Evolutionary conservation across 768 basidiomycete species (phyloP), one percentile per base, ranked within the genome.

Genomic region (Tylopilus felleus): DNA sequence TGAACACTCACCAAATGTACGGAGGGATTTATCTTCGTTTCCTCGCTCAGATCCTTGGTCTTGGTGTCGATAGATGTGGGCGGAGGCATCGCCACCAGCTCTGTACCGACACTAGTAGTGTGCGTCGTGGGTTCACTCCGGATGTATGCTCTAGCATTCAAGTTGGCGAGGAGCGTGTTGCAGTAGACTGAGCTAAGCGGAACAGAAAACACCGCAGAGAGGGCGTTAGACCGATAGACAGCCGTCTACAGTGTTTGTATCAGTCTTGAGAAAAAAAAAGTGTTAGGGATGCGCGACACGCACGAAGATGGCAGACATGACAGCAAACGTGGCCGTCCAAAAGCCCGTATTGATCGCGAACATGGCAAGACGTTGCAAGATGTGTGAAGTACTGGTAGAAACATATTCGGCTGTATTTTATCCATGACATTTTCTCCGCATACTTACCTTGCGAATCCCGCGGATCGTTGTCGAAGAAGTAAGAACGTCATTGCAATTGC

Each of bases 271-370:
- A n/a, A n/a, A 8, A 4, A 17, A 16, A 22, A 19, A 10, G 29
- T 6, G 22, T 8, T 3, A 10, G 21, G 5, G 33, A 38, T 5
- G 21, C 36, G n/a, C 8, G 16, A 10, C 6, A 55, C 61, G 21
- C 22, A 62, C 60, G n/a, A 60, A 19, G 27, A 54, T 47, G 14
- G 35, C 4, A 2, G 31, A 5, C 17, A 57, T 5, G n/a, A 52
- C 12, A 8, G 75, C 69, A 6, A 63, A 67, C 0, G 78, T 76
- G 53, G 84, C 82, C 16, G 81, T 74, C 16, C 77, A 78, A 14
- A 82, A 75, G 0, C 80, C 73, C 1, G 40, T 55, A 7, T 61
- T 61, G 9, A 64, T 49, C 0, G 54, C 36, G n/a, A 56, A 62
- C 5, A 65, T 25, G 2, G 23, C 42, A 12, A 65, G 42, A 16